phyloP scores from a whole-genome alignment of 169 alveolate species.

The Blepharisma undulans region DNA sequence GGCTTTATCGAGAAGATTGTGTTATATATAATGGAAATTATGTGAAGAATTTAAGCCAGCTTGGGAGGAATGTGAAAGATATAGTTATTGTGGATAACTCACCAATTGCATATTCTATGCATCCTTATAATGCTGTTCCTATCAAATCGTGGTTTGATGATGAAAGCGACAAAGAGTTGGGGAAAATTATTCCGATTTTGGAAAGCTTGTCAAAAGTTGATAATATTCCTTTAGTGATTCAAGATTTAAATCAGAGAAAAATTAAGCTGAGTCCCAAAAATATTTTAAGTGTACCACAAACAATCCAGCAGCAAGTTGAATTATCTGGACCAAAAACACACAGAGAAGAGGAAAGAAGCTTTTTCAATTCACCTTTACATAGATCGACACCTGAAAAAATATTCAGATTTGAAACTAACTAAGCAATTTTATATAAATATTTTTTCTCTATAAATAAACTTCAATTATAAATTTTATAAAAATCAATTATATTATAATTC shows the following conservation, averaged over 20 bases:
- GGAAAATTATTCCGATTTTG: slow-evolving; percentile 78
- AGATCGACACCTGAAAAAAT: not conserved
- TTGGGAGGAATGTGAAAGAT: slow-evolving; percentile 88
- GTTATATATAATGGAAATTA: slow-evolving; percentile 67
- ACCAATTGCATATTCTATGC: slow-evolving; percentile 87
- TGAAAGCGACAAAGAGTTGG: slow-evolving; percentile 76
- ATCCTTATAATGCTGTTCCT: slow-evolving; percentile 93
- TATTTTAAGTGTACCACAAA: not conserved
- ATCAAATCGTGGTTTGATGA: slow-evolving; percentile 90
- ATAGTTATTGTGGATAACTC: slow-evolving; percentile 91
- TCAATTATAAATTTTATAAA: no score
- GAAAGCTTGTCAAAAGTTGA: slow-evolving; percentile 44
- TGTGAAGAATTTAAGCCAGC: slow-evolving; percentile 85
- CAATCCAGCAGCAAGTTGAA: not conserved
- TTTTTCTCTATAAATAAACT: no score
- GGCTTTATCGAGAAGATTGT: slow-evolving; percentile 72
- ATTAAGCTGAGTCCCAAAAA: not conserved
- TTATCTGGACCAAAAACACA: not conserved
- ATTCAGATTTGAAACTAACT: not conserved
- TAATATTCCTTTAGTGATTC: not conserved
- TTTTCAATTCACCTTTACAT: not conserved
- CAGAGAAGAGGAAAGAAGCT: slow-evolving; percentile 7
- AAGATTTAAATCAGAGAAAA: not conserved
- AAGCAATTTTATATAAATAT: not conserved
- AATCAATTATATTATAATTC: no score